Evolutionary conservation across 192 early-diverging fungal species (phyloP), one percentile per base, ranked within the genome.

Genomic region (Coemansia sp.): DNA sequence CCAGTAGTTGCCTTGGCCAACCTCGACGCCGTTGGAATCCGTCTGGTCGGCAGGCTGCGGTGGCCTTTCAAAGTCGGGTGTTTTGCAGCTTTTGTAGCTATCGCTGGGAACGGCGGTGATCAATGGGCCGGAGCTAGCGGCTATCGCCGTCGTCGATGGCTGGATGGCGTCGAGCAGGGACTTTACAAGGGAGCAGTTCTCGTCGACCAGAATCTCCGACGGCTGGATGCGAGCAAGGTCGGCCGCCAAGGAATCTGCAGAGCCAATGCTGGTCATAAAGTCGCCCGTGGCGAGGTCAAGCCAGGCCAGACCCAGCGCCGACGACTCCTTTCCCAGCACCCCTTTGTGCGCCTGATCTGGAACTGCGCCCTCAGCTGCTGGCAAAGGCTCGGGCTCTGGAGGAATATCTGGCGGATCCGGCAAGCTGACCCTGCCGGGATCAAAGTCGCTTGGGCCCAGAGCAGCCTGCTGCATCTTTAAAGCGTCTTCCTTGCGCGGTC

Each of bases 201-300:
- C 47, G 18, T 69, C 83, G 8, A 90, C 53, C 7, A 98, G 67
- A 16, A 96, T 85, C 74, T 98, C 95, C 13, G 82, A 78, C 0
- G 95, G 95, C 16, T 87, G 83, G 52, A 98, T 94, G 49, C 93
- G 87, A 6, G 87, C 83, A 29, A 98, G 46, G 60, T 94, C 89
- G 8, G 87, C 81, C 8, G 71, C 61, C 16, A 98, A 81, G 0
- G 64, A 60, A 0, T 63, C 63, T 5, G 77, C 42, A 0, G 65
- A 72, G 2, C 86, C 83, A 9, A 83, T 65, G 62, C 87, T 78
- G 11, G 91, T 84, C 61, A 86, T 83, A 55, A 95, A 95, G 35
- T 94, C 93, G 19, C 95, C 95, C 0, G 92, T 93, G 0, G 90
- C 90, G 35, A 98, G 64, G 82, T 98, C 95, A 3, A 90, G 68